Base-by-base conservation (phyloP, 2,329 filamentous ascomycete genomes). In the Calonectria pauciramosa region DNA sequence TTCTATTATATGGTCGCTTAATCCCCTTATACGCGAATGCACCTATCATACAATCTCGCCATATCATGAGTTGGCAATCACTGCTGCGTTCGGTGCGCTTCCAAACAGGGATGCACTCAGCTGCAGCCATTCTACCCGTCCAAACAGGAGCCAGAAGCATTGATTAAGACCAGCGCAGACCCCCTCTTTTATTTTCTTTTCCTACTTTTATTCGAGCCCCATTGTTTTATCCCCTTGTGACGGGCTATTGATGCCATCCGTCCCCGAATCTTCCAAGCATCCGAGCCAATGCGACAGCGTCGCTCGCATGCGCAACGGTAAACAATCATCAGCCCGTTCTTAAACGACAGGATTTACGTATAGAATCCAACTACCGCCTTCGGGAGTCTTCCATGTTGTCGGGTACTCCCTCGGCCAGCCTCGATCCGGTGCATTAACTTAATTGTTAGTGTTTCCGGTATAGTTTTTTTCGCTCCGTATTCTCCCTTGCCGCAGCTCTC, bases 381-480 rank as follows among this genome's bases (percentile, higher is more conserved):
- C 68, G 38, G 44, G 49, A 70, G 49, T 28, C 32, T 70, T 63
- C 68, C 68, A 70, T 52, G 32, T 49, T 20, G 49, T 60, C 41
- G 52, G 56, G 44, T 26, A 59, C 16, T 44, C 52, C 36, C 56
- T 47, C 60, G 13, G 10, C 30, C 36, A 47, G 26, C 51, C 49
- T 68, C 63, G 26, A 49, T 60, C 56, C 34, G n/a, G 30, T 64
- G 41, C 38, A 59, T 60, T 32, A 60, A 69, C 30, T 11, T 44
- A 56, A 44, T 49, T 60, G 52, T 47, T 69, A 69, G 67, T 36
- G 67, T 56, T 59, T 63, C 56, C 51, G 14, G 32, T 51, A 63
- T 63, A 23, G 14, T 34, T 28, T 54, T 28, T 47, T 95, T 54
- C 16, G 28, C 32, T 63, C 36, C 56, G 56, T 38, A 11, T 63